Base-by-base conservation (phyloP, 2,329 filamentous ascomycete species). In the Emmonsiellopsis sp. region DNA sequence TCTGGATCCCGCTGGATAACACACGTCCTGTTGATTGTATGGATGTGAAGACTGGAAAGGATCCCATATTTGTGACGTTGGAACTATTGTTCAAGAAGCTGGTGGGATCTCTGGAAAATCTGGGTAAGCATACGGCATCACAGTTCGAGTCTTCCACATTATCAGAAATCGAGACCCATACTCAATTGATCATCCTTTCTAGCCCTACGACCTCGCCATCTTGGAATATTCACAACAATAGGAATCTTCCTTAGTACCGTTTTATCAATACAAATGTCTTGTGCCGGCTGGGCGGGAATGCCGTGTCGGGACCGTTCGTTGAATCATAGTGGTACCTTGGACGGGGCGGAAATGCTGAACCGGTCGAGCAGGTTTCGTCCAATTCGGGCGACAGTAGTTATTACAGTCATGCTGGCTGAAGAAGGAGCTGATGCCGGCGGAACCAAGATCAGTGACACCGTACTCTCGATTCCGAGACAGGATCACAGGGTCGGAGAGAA, bases 401-500 rank as follows among this genome's bases (percentile, higher is more conserved):
- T 64, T 68, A 60, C 71, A 74, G 8, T 10, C 3, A 53, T 74
- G 71, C 33, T 64, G 58, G 46, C 59, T 61, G 59, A 73, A 74
- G 57, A 74, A 74, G 1, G 67, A 65, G 49, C 60, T 65, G 57
- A 75, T 74, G 3, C 71, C 71, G 0, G 64, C 49, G 5, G 63
- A 56, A 2, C 71, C 71, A 5, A 74, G 63, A 51, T 74, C 72
- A 1, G 71, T 68, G 21, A 68, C 64, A 17, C 71, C 71, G 46
- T 68, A 73, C 7, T 69, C 59, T n/a, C 63, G 57, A 4, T 48
- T 60, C 6, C 59, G 66, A 1, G 73, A 74, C 47, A 74, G 56
- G 53, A 74, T 72, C 51, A 71, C 71, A 0, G 71, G 72, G 57
- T 75, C 71, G 0, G 72, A 68, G 37, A 75, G 65, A 42, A 72